Evolutionary conservation across 805 yeast species (phyloP), one percentile per base, ranked within the genome.

Genomic region (Suhomyces pyralidae): DNA sequence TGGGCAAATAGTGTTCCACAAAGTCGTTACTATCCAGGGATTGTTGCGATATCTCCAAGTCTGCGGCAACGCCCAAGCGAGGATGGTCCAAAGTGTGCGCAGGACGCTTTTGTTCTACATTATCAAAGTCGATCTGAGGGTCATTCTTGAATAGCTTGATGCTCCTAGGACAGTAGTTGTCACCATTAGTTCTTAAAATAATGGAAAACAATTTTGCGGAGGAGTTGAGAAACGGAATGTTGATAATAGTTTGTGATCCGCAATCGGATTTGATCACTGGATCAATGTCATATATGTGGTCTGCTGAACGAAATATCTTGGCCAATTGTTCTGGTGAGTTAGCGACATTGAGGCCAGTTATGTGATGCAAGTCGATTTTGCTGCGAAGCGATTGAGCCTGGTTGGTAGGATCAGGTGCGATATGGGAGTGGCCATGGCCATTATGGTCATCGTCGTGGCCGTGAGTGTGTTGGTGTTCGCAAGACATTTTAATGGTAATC

Each of bases 1-100:
- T 76, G 19, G 96, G 96, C 28, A 91, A 68, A 53, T 81, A 84
- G 65, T 90, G 96, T 66, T 93, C 97, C 0, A 87, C 89, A 61
- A 90, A 86, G 50, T 79, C 82, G 8, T 62, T 66, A n/a, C 77
- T 73, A 12, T 63, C 58, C 43, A 64, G 68, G 19, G 70, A 51
- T 14, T 45, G 46, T 14, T 65, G 72, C 1, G 76, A 76, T n/a
- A 72, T 46, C 6, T 63, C 71, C 7, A 61, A 71, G 36, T 73
- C 79, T 14, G 68, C 72, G 52, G 65, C 48, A 38, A 74, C 71
- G 1, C 91, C 91, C 30, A 82, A 69, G 42, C 71, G 79, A 0
- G 97, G 96, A 52, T 88, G 93, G 22, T 77, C 79, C 5, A 89
- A 54, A 32, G 69, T 64, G 55, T 74, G 82, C 2, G 80, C 76